Conservation (phyloP, 2,329 filamentous ascomycete genomes). For the Fusarium ramigenum region DNA sequence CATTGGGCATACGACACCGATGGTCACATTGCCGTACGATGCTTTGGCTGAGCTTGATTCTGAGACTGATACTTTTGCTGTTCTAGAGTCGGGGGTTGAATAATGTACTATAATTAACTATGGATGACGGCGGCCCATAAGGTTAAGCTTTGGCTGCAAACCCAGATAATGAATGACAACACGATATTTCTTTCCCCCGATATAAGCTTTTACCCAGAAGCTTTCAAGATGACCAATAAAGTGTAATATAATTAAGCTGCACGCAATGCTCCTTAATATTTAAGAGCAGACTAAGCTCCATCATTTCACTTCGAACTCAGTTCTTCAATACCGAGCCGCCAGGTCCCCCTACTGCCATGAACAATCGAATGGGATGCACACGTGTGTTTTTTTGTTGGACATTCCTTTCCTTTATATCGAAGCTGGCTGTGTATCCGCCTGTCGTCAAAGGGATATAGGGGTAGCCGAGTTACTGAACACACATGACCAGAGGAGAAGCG, state of each 20-base stretch:
- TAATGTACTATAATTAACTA: not conserved
- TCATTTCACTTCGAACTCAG: not conserved
- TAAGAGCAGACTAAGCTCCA: not conserved
- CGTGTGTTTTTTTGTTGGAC: not conserved
- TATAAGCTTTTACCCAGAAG: too few species aligned
- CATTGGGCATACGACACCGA: slow-evolving; percentile 54
- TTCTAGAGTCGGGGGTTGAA: slow-evolving; percentile 41
- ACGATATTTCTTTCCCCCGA: too few species aligned
- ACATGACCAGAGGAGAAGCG: not conserved
- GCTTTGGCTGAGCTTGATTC: slow-evolving; percentile 51
- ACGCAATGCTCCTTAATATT: not conserved
- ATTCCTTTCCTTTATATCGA: not conserved
- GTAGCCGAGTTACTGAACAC: not conserved
- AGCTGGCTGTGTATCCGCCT: not conserved
- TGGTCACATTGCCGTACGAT: slow-evolving; percentile 54
- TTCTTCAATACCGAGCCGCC: not conserved
- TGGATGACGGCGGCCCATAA: too few species aligned
- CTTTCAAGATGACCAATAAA: too few species aligned
- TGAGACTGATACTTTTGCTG: slow-evolving; percentile 48
- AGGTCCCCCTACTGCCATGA: not conserved
- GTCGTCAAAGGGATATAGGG: not conserved
- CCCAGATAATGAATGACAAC: too few species aligned
- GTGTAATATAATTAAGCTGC: accelerated
- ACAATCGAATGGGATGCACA: too few species aligned
- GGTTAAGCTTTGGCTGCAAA: too few species aligned